Base-by-base conservation (phyloP, 129 eudicot species). In the Ambrosia trifida region DNA sequence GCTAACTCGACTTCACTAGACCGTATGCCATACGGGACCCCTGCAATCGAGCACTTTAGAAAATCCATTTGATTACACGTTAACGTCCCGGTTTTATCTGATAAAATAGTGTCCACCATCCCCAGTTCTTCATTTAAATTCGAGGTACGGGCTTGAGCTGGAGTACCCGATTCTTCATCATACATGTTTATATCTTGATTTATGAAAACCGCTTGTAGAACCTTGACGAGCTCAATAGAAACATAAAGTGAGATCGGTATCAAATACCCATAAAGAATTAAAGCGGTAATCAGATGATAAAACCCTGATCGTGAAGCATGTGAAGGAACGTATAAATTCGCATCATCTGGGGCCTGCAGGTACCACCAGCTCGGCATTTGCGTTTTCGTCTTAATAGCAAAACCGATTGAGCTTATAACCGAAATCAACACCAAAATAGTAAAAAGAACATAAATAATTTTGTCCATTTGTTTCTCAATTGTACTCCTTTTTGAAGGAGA, bases 61-160 rank as follows among this genome's bases (percentile, higher is more conserved):
- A 95, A 95, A 63, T 95, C 99, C 99, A 95, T 95, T 60, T 95
- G 96, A 61, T 95, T 95, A 73, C 99, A 95, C 3, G 99, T 95
- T 74, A 95, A 76, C 32, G 99, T 95, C 35, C 99, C 99, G 14
- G 99, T 95, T 90, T 95, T 95, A 80, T 95, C 99, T 31, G 99
- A 95, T 31, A 95, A 91, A 71, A 95, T 88, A 0, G 99, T 95
- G 68, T 95, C 99, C 16, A 95, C 99, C 78, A 87, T 94, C 5
- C 99, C 99, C 66, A 95, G 78, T 64, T 95, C 99, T 80, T 95
- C 99, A 18, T 95, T 95, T 50, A 95, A 83, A 68, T 95, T 95
- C n/a, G 99, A 95, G 2, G 99, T 95, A 2, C 99, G 76, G 1
- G 99, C 99, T 76, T 84, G 89, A 18, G 99, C 99, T 4, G 95